These are phyloP conservation scores for Penicillium occitanis DNA, from an alignment of 2,329 filamentous ascomycete species.

Conservation along the genomic window DNA sequence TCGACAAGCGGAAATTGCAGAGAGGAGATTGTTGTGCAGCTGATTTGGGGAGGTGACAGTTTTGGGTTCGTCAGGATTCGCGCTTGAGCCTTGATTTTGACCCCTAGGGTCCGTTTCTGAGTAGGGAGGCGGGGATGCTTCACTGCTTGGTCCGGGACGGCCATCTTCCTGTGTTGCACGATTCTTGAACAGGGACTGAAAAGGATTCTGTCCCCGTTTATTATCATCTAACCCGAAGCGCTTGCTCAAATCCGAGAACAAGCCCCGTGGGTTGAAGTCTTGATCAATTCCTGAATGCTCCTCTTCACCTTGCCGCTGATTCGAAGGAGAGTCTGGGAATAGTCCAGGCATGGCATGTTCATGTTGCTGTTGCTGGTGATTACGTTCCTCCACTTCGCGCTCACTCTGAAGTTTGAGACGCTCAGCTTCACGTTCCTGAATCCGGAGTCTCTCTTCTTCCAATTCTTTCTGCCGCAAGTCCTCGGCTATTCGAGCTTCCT, in stretches of 20 bases:
- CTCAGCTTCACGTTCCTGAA: conserved; percentile 59
- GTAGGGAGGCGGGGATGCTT: conserved; percentile 43
- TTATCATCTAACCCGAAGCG: conserved; percentile 65
- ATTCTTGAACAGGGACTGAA: conserved; percentile 34
- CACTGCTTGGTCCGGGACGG: conserved; percentile 18
- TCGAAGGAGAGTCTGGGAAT: conserved; percentile 67
- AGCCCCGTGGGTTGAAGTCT: conserved; percentile 52
- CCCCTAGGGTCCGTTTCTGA: conserved; percentile 35
- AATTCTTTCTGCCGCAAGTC: conserved; percentile 71
- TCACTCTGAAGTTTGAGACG: conserved; percentile 47
- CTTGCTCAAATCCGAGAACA: conserved; percentile 69
- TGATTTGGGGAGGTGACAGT: conserved; percentile 41
- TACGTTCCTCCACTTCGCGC: conserved; percentile 30
- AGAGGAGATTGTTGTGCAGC: conserved; percentile 58
- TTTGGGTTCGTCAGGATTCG: conserved; percentile 34
- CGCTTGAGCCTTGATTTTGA: conserved; percentile 20
- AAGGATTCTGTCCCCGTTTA: conserved; percentile 19
- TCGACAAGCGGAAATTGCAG: conserved; percentile 75
- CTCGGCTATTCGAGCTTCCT: conserved; percentile 83
- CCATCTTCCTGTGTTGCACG: conserved; percentile 27
- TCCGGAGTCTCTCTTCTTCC: conserved; percentile 68
- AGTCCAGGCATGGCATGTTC: conserved; percentile 66
- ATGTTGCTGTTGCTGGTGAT: conserved; percentile 32
- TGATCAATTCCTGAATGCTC: conserved; percentile 26
- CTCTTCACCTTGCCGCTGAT: conserved; percentile 29